Base-by-base conservation (phyloP, 305 asterid genomes). In the Ilex paraguariensis region DNA sequence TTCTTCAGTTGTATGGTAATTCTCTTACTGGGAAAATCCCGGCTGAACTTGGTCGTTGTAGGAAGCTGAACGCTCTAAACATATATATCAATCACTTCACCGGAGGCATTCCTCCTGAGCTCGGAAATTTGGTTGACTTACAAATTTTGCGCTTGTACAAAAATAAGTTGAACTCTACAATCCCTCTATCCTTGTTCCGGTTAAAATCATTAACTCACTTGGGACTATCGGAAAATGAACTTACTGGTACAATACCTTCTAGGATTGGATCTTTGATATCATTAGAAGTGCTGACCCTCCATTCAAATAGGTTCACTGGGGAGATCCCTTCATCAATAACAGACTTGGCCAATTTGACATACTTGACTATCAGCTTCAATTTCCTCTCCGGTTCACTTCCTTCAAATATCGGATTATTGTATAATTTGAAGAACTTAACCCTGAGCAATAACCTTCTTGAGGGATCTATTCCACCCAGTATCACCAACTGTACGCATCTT, bases 11-110 rank as follows among this genome's bases (percentile, higher is more conserved):
- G 62, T 71, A 65, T 62, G 54, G 70, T 50, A 91, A 88, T 65
- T 68, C 66, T 2, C 77, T 88, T 9, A 79, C 92, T 1, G 95
- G 95, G 4, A 67, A 68, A 64, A 86, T 91, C 75, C 98, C 98
- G 15, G 31, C 74, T 6, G 88, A 86, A 61, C 56, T 91, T 6
- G 82, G 84, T 56, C 62, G 21, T 10, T 88, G 95, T 65, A 73
- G 14, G 46, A 81, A 72, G 31, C 85, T 88, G 13, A 66, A 59
- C 51, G 60, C 16, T 13, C 45, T 91, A 44, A 83, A 83, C 68
- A 45, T 86, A 44, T 83, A 69, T 59, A 57, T 3, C 10, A 91
- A 88, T 62, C 74, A 66, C 28, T 76, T 91, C 63, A 79, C 73
- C 3, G 96, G 96, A 3, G 16, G 64, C 62, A 83, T 91, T 56